A percentile compares a stretch with the other conserved stretches of the same genome.
Evolutionary conservation across 306 rosid species (phyloP).

Genomic region (Inga leiocalycina): DNA sequence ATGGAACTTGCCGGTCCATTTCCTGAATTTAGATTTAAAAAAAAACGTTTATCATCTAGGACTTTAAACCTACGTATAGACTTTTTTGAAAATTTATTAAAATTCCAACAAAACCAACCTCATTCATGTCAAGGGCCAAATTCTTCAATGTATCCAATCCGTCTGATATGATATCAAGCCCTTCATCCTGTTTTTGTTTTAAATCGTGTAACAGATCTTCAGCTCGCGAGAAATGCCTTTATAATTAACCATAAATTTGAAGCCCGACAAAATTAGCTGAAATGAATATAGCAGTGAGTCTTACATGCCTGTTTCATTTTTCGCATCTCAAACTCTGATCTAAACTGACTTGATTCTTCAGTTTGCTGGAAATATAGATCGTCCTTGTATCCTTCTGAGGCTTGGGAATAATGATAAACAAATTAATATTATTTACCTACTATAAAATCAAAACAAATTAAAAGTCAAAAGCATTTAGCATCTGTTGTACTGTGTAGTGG

Average conservation of each 20-base stretch:
- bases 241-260: constrained; percentile 14
- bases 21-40: constrained; percentile 53
- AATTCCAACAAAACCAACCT: constrained; percentile 47
- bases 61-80: constrained; percentile 11
- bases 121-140: constrained; percentile 85
- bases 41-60: constrained; percentile 28
- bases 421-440: not conserved
- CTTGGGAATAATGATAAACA: constrained; percentile 13
- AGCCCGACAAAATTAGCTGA: constrained; percentile 19
- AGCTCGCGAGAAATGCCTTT: constrained; percentile 2
- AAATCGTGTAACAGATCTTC: constrained; percentile 15
- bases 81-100: not conserved
- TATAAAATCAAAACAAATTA: constrained; percentile 1
- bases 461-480: constrained; percentile 2
- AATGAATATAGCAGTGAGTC: constrained; percentile 31
- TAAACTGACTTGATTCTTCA: constrained; percentile 77
- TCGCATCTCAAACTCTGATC: constrained; percentile 82
- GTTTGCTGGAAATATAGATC: constrained; percentile 57
- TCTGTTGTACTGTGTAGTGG: not conserved
- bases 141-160: constrained; percentile 78
- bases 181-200: constrained; percentile 64
- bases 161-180: constrained; percentile 88
- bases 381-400: constrained; percentile 49
- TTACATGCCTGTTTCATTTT: constrained; percentile 78
- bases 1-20: constrained; percentile 83